Conservation (phyloP, 306 rosid genomes). For the Vigna angularis region DNA sequence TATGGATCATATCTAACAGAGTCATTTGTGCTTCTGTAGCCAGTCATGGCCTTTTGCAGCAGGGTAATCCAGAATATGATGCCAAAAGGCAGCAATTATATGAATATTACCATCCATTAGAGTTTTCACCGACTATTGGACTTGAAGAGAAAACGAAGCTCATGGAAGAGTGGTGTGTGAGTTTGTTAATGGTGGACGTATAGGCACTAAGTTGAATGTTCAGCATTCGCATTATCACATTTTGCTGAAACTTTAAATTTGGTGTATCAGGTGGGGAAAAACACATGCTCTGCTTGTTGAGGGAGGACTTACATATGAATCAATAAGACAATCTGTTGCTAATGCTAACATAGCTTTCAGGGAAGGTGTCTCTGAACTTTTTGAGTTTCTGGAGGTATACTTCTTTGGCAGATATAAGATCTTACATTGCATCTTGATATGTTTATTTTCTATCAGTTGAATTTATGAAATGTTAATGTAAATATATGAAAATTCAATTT, state of each 20-base stretch:
- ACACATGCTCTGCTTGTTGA: constrained; percentile 82
- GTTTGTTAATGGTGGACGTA: constrained; percentile 34
- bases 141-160: constrained; percentile 83
- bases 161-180: constrained; percentile 91
- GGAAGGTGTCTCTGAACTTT: constrained; percentile 87
- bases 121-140: constrained; percentile 77
- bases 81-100: constrained; percentile 69
- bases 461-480: constrained; percentile 13
- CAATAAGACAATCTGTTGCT: constrained; percentile 82
- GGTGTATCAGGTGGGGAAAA: constrained; percentile 87
- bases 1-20: constrained; percentile 37
- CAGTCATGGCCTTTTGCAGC: constrained; percentile 90
- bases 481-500: background rate
- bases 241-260: constrained; percentile 19
- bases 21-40: constrained; percentile 43
- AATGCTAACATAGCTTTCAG: constrained; percentile 81
- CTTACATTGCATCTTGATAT: constrained; percentile 15
- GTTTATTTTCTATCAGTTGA: constrained; percentile 3
- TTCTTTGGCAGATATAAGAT: constrained; percentile 21
- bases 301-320: constrained; percentile 82
- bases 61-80: constrained; percentile 79
- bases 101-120: constrained; percentile 85
- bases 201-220: constrained; percentile 17
- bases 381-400: constrained; percentile 80
- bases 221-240: constrained; percentile 12